phyloP scores from a whole-genome alignment of 1,284 basidiomycete genomes.

The Thelephora terrestris region DNA sequence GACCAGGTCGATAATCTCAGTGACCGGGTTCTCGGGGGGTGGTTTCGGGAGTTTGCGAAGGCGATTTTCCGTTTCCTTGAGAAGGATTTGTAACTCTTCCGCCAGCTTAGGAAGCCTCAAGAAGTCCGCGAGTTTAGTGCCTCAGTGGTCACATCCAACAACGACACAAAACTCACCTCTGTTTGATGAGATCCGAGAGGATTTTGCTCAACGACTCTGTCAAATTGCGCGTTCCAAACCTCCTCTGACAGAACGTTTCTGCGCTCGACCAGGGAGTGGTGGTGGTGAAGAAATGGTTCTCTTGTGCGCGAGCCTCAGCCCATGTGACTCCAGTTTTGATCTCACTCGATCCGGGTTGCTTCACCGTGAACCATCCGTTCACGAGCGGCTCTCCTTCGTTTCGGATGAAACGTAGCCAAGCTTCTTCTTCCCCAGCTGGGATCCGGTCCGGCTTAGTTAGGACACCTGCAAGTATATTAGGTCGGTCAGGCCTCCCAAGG shows the following conservation, averaged over 20 bases:
- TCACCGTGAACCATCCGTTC: slow-evolving; percentile 67
- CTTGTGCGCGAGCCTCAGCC: slow-evolving; percentile 45
- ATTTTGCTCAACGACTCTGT: slow-evolving; percentile 28
- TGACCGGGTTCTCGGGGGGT: slow-evolving; percentile 38
- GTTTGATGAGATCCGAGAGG: slow-evolving; percentile 24
- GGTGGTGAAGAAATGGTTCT: slow-evolving; percentile 58
- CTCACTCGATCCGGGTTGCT: slow-evolving; percentile 53
- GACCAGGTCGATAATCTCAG: slow-evolving; percentile 38
- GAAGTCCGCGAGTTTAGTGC: neutral
- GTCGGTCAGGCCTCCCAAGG: neutral
- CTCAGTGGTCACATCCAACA: neutral
- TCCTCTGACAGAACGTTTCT: slow-evolving; percentile 35
- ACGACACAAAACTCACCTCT: slow-evolving; percentile 12
- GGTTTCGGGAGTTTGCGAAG: slow-evolving; percentile 34
- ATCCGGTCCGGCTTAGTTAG: slow-evolving; percentile 73
- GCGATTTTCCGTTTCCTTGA: slow-evolving; percentile 26
- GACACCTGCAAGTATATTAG: slow-evolving; percentile 45
- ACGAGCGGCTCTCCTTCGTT: slow-evolving; percentile 43
- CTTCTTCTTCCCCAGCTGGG: slow-evolving; percentile 40
- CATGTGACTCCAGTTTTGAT: slow-evolving; percentile 48
- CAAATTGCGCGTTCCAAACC: slow-evolving; percentile 44
- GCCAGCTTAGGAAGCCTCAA: slow-evolving; percentile 49
- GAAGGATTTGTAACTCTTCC: slow-evolving; percentile 31
- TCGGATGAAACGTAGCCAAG: slow-evolving; percentile 49
- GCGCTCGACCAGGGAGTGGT: slow-evolving; percentile 47